Base-by-base conservation (phyloP, 208 protist species). In the Plasmodiophora brassicae region DNA sequence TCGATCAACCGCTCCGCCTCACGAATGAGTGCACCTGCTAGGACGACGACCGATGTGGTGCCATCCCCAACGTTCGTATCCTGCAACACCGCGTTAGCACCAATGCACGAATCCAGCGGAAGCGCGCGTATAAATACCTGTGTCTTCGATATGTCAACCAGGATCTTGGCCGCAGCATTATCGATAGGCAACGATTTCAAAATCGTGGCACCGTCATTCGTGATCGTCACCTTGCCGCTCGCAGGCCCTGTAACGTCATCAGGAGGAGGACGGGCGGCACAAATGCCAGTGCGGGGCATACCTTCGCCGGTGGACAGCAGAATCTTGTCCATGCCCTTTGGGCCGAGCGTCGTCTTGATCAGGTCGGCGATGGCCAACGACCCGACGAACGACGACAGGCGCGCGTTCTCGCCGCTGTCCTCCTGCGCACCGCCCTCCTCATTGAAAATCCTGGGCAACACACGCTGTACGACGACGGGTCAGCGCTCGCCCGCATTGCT, bases 171-270 rank as follows among this genome's bases (percentile, higher is more conserved):
- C 1, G 98, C 97, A 14, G 98, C 97, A 90, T 99, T 99, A 89
- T 99, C 98, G 88, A 99, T 94, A 83, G 95, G 94, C 36, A 99
- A 93, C 10, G 94, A 95, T 91, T 99, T 99, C 1, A 99, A 93
- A 89, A 99, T 99, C 0, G 98, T 99, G 10, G 98, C 98, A 87
- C 98, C 98, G 92, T 99, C 98, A 91, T 99, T 99, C 10, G 98
- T 99, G 39, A 99, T 96, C 35, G 95, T 94, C 0, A 99, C 94
- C 20, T 92, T 93, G 45, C 95, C 94, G 45, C 57, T 78, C n/a
- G 65, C 5, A 38, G 65, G 65, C 10, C 65, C 65, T 78, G 41
- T 78, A 38, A 8, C 32, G 5, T 14, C 5, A 32, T 78, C 5
- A 78, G n/a, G 20, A 44, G 14, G 5, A 36, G n/a, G 5, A 14